Evolutionary conservation across 2,329 filamentous ascomycete species (phyloP).

Genomic region (Cladosporium colombiae): DNA sequence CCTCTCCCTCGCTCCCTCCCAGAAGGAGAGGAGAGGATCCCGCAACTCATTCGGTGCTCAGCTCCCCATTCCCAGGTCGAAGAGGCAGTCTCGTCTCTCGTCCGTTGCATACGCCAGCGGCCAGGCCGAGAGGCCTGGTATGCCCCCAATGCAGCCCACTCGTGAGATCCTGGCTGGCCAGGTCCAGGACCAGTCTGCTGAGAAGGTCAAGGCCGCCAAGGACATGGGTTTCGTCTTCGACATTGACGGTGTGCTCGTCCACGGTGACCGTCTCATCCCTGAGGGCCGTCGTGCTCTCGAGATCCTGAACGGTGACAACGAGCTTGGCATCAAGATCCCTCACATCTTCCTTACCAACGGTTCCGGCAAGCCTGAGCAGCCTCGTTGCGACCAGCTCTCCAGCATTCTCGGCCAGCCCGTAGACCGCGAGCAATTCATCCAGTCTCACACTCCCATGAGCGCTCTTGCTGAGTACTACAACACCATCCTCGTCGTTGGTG

Average conservation of each 20-base stretch:
- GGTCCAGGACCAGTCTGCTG: conserved; percentile 65
- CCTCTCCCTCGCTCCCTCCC: conserved; percentile 66
- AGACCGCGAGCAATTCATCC: conserved; percentile 73
- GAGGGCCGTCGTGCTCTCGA: conserved; percentile 66
- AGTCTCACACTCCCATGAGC: conserved; percentile 76
- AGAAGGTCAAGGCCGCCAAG: conserved; percentile 69
- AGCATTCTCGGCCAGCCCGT: conserved; percentile 67
- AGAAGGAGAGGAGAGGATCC: conserved; percentile 66
- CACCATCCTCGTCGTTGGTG: conserved; percentile 73
- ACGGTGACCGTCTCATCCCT: conserved; percentile 69
- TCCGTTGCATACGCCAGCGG: conserved; percentile 57
- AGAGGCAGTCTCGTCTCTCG: conserved; percentile 67
- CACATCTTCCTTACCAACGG: conserved; percentile 76
- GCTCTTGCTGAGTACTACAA: conserved; percentile 75
- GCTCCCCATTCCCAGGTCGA: conserved; percentile 70
- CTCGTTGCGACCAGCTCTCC: conserved; percentile 66
- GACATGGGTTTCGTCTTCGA: conserved; percentile 83
- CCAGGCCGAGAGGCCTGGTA: conserved; percentile 53
- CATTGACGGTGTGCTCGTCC: conserved; percentile 73
- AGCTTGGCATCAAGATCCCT: conserved; percentile 75
- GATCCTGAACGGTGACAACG: conserved; percentile 74
- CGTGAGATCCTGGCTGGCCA: conserved; percentile 70
- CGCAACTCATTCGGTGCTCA: conserved; percentile 75
- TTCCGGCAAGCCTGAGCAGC: conserved; percentile 68
- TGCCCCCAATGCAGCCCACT: conserved; percentile 61